phyloP scores from a whole-genome alignment of 2,329 filamentous ascomycete species.

The Calonectria pteridis region DNA sequence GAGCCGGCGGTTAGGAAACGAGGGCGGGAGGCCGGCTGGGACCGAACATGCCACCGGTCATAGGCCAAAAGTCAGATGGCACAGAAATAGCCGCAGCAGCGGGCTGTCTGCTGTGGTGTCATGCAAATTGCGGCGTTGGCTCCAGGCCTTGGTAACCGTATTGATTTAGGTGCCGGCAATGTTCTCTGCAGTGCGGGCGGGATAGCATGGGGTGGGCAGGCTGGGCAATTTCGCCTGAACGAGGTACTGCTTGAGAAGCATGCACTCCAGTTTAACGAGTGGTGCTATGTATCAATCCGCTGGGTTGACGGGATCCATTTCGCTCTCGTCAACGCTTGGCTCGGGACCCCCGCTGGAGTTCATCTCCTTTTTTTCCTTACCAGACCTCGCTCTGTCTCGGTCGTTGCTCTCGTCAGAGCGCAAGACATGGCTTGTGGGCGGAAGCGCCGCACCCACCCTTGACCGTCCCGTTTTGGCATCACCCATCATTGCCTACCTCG shows the following conservation, averaged over 20 bases:
- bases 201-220: background rate
- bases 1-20: background rate
- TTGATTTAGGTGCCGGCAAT: background rate
- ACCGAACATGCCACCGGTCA: slow-evolving; percentile 1
- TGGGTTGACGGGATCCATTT: slow-evolving; percentile 26
- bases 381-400: slow-evolving; percentile 38
- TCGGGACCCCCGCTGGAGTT: slow-evolving; percentile 4
- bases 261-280: background rate
- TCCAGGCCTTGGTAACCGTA: background rate
- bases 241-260: background rate
- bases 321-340: slow-evolving; percentile 10
- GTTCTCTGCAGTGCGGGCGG: background rate
- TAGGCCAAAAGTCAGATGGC: slow-evolving; percentile 14
- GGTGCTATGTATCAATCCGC: background rate
- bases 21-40: slow-evolving; percentile 11
- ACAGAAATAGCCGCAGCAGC: background rate
- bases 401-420: slow-evolving; percentile 37
- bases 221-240: slow-evolving; percentile 28
- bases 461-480: slow-evolving; percentile 28
- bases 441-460: slow-evolving; percentile 26
- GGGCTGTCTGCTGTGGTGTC: background rate
- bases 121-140: slow-evolving; percentile 10
- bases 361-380: slow-evolving; percentile 17
- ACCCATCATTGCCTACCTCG: slow-evolving; percentile 13
- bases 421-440: slow-evolving; percentile 29